Percentiles rank a stretch among this genome's conserved stretches.
Evolutionary conservation across 768 basidiomycete species (phyloP).

Genomic region (Rickenella mellea): DNA sequence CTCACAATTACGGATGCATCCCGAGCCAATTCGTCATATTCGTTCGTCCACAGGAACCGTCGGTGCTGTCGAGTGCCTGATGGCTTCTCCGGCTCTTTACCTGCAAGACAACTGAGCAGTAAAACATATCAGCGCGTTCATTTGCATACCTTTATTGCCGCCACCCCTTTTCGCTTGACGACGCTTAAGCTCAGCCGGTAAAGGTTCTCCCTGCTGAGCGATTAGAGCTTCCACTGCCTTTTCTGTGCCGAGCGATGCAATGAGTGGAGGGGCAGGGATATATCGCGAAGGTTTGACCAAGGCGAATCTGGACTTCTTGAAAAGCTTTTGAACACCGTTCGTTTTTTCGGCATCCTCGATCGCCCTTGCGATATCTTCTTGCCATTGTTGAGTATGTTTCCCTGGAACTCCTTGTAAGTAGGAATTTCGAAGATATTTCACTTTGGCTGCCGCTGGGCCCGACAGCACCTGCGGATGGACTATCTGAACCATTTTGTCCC

Average conservation of each 20-base stretch:
- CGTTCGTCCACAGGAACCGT: constrained; percentile 70
- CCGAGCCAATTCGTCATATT: constrained; percentile 82
- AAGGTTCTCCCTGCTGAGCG: not conserved
- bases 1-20: constrained; percentile 79
- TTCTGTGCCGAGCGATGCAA: not conserved
- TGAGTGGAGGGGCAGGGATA: not conserved
- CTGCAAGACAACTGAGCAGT: not conserved
- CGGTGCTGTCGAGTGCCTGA: constrained; percentile 40
- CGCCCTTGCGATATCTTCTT: constrained; percentile 45
- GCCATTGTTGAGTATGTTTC: constrained; percentile 49
- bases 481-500: constrained; percentile 46
- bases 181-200: too few species aligned
- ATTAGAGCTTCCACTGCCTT: not conserved
- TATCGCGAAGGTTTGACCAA: constrained; percentile 1
- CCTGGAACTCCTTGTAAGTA: constrained; percentile 51
- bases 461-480: constrained; percentile 46
- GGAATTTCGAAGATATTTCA: constrained; percentile 44
- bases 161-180: not conserved
- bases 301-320: not conserved
- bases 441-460: constrained; percentile 36
- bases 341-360: constrained; percentile 46
- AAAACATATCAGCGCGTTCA: not conserved
- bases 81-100: not conserved
- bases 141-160: not conserved
- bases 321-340: constrained; percentile 19